Evolutionary conservation across 768 basidiomycete species (phyloP), one percentile per base, ranked within the genome.

Genomic region (Asterophora parasitica): DNA sequence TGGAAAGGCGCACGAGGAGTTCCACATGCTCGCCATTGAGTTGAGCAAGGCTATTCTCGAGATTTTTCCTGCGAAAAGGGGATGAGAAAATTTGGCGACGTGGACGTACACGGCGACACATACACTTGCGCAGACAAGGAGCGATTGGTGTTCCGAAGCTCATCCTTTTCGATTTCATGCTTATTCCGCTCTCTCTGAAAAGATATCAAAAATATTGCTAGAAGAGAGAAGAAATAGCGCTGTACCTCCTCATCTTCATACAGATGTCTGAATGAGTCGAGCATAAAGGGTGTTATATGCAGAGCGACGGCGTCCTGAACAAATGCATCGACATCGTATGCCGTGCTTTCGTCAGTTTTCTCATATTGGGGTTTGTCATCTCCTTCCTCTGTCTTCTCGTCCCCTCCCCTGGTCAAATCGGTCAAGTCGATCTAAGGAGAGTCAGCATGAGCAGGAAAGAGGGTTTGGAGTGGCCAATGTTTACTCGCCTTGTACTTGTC

Each of bases 281-380:
- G 74, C 91, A 94, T 92, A 68, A 98, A 94, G 0, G 96, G 91
- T 4, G 94, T 96, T 54, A 99, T 92, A 52, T 78, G 78, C 57
- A 96, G 68, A 16, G 82, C 81, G 49, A 90, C 81, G 7, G 94
- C 88, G 58, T 98, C 93, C 48, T 81, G 76, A 4, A 98, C 86
- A 64, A 97, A 94, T 36, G 83, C 81, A 55, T 94, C 81, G 7
- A 88, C 83, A 40, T 74, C 72, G 57, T 91, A 90, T 61, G 65
- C 65, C 46, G 63, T 59, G 26, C 44, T 54, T 6, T 63, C 61
- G 6, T 23, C 23, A 23, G 23, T 23, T 23, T 23, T 23, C 23
- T 23, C 6, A 23, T 23, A 3, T 3, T 6, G 23, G 23, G 6
- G 23, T 3, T 23, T 23, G 3, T 23, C 23, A 23, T 23, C 23